A percentile compares a stretch with the other conserved stretches of the same genome.
Evolutionary conservation across 2,329 filamentous ascomycete species (phyloP).

Genomic region (Fusarium haematococcum): DNA sequence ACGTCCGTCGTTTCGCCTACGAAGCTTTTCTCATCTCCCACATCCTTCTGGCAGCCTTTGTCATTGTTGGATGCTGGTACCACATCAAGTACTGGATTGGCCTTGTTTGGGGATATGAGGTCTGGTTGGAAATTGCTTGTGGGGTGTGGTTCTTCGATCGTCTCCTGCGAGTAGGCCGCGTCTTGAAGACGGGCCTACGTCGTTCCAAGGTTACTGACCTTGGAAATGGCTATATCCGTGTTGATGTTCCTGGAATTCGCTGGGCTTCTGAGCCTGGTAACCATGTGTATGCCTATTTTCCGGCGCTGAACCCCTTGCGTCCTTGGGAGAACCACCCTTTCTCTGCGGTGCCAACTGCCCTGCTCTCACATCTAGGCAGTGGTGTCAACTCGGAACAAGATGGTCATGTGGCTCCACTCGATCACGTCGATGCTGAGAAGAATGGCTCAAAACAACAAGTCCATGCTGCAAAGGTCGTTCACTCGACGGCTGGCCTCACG

Average conservation of each 20-base stretch:
- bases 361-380: neutral
- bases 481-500: neutral
- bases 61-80: conserved; percentile 54
- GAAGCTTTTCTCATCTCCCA: conserved; percentile 58
- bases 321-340: conserved; percentile 69
- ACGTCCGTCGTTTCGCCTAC: conserved; percentile 50
- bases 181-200: conserved; percentile 52
- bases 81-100: conserved; percentile 49
- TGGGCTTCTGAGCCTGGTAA: conserved; percentile 42
- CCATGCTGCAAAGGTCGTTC: too few species aligned
- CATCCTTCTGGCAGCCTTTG: conserved; percentile 52
- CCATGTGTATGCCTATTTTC: conserved; percentile 63
- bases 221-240: conserved; percentile 48
- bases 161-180: conserved; percentile 52
- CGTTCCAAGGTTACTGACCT: conserved; percentile 53
- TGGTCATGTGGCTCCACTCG: neutral
- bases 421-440: neutral
- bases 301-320: conserved; percentile 52
- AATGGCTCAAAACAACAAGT: neutral
- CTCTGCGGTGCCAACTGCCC: conserved; percentile 48
- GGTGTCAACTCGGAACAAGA: neutral
- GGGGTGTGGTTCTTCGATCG: conserved; percentile 57
- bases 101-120: conserved; percentile 49
- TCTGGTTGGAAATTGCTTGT: conserved; percentile 51
- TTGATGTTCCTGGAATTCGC: conserved; percentile 55